These are phyloP conservation scores for Paecilomyces sp. DNA, from an alignment of 2,329 filamentous ascomycete species.

Conservation along the genomic window DNA sequence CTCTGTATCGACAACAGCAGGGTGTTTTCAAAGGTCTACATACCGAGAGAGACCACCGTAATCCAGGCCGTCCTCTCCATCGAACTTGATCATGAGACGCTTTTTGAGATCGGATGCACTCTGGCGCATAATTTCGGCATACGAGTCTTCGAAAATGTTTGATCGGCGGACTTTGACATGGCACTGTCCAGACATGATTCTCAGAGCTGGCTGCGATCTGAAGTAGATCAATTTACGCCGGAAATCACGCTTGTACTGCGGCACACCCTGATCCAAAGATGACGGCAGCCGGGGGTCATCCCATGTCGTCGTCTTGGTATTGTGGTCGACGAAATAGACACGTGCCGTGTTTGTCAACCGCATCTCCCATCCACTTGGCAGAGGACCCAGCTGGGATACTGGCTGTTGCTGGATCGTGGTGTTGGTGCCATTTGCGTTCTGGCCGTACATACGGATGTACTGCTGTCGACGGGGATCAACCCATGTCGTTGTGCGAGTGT, in stretches of 20 bases:
- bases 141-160: constrained; percentile 98
- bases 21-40: constrained; percentile 12
- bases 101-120: constrained; percentile 96
- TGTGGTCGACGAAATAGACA: constrained; percentile 98
- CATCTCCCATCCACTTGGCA: constrained; percentile 99
- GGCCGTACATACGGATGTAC: constrained; percentile 97
- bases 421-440: constrained; percentile 65
- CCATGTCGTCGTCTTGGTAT: constrained; percentile 99
- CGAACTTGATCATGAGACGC: constrained; percentile 98
- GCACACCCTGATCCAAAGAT: constrained; percentile 94
- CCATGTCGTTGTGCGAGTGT: constrained; percentile 96
- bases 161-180: constrained; percentile 96
- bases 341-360: constrained; percentile 94
- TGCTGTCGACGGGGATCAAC: constrained; percentile 95
- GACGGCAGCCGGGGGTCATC: constrained; percentile 93
- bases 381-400: constrained; percentile 87
- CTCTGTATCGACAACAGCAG: neutral
- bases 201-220: constrained; percentile 91
- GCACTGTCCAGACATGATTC: constrained; percentile 92
- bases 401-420: constrained; percentile 94
- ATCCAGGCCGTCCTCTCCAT: constrained; percentile 94
- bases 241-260: constrained; percentile 99
- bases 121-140: constrained; percentile 96
- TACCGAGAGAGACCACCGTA: constrained; percentile 89
- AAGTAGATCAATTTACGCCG: constrained; percentile 97